Base-by-base conservation (phyloP, 768 basidiomycete genomes). In the Naganishia kalamii region DNA sequence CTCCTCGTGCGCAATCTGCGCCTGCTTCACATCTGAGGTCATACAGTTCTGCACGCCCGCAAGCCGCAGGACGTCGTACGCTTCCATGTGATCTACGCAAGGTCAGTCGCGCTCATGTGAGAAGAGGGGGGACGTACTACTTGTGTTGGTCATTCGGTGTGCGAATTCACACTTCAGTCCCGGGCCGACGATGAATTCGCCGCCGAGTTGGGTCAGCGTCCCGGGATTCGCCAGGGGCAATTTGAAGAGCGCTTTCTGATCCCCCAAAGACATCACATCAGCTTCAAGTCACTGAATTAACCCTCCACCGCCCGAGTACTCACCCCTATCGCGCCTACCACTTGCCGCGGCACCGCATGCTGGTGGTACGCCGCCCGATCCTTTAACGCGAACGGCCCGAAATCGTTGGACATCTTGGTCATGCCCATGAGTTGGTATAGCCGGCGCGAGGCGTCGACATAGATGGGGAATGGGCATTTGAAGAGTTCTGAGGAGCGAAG, bases 71-170 rank as follows among this genome's bases (percentile, higher is more conserved):
- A 78, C 70, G 60, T 78, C 78, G 40, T 73, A 71, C 2, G 78
- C 78, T 68, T 79, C 78, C 75, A 77, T 73, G 57, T 79, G 78
- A 63, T 79, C 78, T 70, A 68, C 49, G n/a, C n/a, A n/a, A 4
- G 25, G 50, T 50, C 19, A 51, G 15, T 25, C 40, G 10, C 44
- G 27, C 13, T 13, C 44, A 35, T 59, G 13, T 40, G 59, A 25
- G 15, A 57, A 13, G 23, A 23, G 21, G 25, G 13, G 29, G n/a
- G 51, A 70, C 75, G 67, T 25, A 76, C 75, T 70, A 17, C 72
- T 74, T 10, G 70, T 76, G 32, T 73, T 76, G 11, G 72, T 74
- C 78, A 79, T 79, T 27, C 78, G 70, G 59, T 78, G 77, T 7
- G 77, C 78, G 62, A 77, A 79, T 8, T 70, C 66, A 52, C 75